Evolutionary conservation across 2,329 filamentous ascomycete genomes (phyloP).

Genomic region (Trichoderma pleuroti): DNA sequence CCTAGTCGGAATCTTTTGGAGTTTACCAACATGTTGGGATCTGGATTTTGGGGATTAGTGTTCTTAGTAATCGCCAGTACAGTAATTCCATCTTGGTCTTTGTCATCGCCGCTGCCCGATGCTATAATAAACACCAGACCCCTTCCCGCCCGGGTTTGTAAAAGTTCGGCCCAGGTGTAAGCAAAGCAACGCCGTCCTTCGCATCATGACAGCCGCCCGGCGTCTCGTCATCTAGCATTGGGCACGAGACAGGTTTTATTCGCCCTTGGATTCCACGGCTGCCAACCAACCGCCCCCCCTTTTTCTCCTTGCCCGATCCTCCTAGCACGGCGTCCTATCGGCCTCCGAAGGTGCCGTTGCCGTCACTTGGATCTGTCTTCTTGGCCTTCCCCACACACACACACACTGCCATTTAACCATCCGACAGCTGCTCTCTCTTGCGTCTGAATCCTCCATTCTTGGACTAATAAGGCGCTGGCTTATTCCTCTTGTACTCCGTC

Average conservation of each 20-base stretch:
- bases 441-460: not conserved
- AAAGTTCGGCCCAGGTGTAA: not conserved
- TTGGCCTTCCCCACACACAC: conserved; percentile 12
- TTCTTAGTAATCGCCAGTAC: not conserved
- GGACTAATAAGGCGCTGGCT: not conserved
- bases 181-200: not conserved
- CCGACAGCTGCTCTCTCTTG: not conserved
- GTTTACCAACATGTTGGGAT: not conserved
- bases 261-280: not conserved
- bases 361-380: conserved; percentile 1
- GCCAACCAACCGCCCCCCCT: not conserved
- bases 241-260: not conserved
- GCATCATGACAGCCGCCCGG: not conserved
- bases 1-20: not conserved
- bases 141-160: not conserved
- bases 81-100: not conserved
- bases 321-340: conserved; percentile 1
- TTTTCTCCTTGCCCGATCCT: not conserved
- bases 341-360: conserved; percentile 14
- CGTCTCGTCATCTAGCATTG: not conserved
- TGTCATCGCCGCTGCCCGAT: not conserved
- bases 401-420: conserved; percentile 9
- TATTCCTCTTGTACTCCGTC: not conserved
- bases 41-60: not conserved
- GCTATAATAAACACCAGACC: conserved; percentile 10